These are phyloP conservation scores for Fusarium albosuccineum DNA, from an alignment of 2,329 filamentous ascomycete genomes.

Conservation along the genomic window DNA sequence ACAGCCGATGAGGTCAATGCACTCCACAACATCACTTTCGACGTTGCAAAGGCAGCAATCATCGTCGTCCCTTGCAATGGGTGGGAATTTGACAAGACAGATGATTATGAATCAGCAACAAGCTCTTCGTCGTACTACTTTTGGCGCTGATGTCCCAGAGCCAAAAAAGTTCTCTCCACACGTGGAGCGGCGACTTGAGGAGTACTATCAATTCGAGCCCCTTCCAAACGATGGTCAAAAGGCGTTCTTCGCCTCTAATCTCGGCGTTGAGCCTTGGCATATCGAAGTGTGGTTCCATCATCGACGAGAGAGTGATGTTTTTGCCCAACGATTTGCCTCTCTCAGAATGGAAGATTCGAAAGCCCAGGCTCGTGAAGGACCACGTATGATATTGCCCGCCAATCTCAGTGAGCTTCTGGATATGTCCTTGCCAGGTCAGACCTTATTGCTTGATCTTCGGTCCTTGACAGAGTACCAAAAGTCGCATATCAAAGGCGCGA, in stretches of 20 bases:
- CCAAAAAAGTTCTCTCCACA: constrained; percentile 62
- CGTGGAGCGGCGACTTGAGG: constrained; percentile 64
- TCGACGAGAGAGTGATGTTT: constrained; percentile 62
- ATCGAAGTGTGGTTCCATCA: constrained; percentile 70
- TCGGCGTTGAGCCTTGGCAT: constrained; percentile 64
- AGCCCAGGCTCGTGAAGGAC: constrained; percentile 48
- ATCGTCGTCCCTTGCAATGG: constrained; percentile 33
- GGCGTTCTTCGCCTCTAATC: constrained; percentile 67
- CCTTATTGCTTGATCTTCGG: constrained; percentile 65
- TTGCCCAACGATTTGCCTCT: constrained; percentile 59
- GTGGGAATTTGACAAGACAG: constrained; percentile 53
- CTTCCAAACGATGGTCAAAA: constrained; percentile 63
- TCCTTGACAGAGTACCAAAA: constrained; percentile 60
- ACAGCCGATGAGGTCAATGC: constrained; percentile 38
- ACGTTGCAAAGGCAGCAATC: constrained; percentile 40
- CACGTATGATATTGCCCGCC: constrained; percentile 64
- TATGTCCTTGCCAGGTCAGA: constrained; percentile 60
- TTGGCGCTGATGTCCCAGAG: constrained; percentile 56
- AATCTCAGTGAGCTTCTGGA: constrained; percentile 65
- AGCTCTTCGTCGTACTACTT: constrained; percentile 55
- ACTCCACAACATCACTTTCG: constrained; percentile 43
- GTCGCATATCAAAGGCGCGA: constrained; percentile 65
- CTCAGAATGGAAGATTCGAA: constrained; percentile 57
- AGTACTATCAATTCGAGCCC: constrained; percentile 64
- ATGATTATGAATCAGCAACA: constrained; percentile 62